Conservation (phyloP, 176 grass and related monocot genomes). For the Dactylis glomerata region DNA sequence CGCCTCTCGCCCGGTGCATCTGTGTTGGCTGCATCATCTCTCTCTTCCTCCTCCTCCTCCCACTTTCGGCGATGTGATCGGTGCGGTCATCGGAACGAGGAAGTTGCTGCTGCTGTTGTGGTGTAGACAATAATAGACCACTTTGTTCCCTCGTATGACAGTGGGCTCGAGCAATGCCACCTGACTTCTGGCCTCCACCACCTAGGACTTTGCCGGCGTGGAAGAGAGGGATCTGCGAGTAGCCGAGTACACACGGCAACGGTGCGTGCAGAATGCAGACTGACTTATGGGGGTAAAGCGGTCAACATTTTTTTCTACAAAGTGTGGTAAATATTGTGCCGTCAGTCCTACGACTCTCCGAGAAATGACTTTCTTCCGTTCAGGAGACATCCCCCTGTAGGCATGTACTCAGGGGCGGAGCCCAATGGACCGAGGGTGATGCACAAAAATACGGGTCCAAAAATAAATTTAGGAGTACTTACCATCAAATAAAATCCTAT, state of each 20-base stretch:
- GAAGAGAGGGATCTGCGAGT: too few species aligned
- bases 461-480: too few species aligned
- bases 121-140: neutral
- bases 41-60: neutral
- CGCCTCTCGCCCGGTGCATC: conserved; percentile 81
- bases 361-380: too few species aligned
- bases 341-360: too few species aligned
- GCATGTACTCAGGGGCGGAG: too few species aligned
- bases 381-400: too few species aligned
- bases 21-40: conserved; percentile 33
- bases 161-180: neutral
- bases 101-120: neutral
- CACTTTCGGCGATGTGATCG: neutral
- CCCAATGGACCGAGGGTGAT: too few species aligned
- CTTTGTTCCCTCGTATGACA: neutral
- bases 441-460: too few species aligned
- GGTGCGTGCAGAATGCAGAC: too few species aligned
- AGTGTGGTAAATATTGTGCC: neutral
- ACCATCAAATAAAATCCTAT: too few species aligned
- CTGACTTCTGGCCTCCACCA: neutral
- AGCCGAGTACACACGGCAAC: too few species aligned
- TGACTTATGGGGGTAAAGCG: neutral
- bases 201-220: too few species aligned
- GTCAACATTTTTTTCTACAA: neutral
- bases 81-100: neutral